Evolutionary conservation across 2,329 filamentous ascomycete genomes (phyloP).

Genomic region (Phialophora expanda): DNA sequence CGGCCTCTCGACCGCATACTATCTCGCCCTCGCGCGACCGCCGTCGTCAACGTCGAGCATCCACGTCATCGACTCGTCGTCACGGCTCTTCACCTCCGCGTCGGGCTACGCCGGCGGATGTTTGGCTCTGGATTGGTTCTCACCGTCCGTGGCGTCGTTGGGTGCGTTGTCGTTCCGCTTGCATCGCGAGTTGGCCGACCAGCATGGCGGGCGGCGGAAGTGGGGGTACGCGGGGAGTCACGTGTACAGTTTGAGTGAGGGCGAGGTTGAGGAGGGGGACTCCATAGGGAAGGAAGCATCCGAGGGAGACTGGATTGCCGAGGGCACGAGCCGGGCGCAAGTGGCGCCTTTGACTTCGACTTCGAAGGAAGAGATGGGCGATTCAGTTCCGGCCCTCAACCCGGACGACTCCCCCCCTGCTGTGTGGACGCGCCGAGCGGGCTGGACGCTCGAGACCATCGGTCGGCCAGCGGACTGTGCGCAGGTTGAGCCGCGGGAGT

Average conservation of each 20-base stretch:
- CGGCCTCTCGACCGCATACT: constrained; percentile 73
- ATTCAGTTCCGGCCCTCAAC: constrained; percentile 46
- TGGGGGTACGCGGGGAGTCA: constrained; percentile 67
- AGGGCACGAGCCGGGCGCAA: constrained; percentile 67
- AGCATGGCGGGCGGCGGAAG: constrained; percentile 61
- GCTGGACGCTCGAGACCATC: constrained; percentile 65
- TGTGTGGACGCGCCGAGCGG: constrained; percentile 64
- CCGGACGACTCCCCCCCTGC: constrained; percentile 48
- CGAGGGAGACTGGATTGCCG: constrained; percentile 66
- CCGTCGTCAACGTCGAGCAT: constrained; percentile 52
- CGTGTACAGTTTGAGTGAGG: constrained; percentile 60
- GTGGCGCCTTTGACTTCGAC: constrained; percentile 46
- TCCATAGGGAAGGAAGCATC: constrained; percentile 43
- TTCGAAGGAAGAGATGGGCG: constrained; percentile 41
- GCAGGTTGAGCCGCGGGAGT: constrained; percentile 69
- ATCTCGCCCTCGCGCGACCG: constrained; percentile 58
- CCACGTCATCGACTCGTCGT: constrained; percentile 63
- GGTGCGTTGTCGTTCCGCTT: constrained; percentile 72
- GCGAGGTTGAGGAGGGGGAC: constrained; percentile 42
- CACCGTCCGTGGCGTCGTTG: constrained; percentile 60
- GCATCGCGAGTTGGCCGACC: constrained; percentile 67
- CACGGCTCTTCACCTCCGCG: constrained; percentile 71
- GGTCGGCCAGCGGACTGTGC: constrained; percentile 65
- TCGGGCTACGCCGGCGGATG: constrained; percentile 78
- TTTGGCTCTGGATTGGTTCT: constrained; percentile 74